Evolutionary conservation across 2,329 filamentous ascomycete species (phyloP).

Genomic region (Colletotrichum camelliae): DNA sequence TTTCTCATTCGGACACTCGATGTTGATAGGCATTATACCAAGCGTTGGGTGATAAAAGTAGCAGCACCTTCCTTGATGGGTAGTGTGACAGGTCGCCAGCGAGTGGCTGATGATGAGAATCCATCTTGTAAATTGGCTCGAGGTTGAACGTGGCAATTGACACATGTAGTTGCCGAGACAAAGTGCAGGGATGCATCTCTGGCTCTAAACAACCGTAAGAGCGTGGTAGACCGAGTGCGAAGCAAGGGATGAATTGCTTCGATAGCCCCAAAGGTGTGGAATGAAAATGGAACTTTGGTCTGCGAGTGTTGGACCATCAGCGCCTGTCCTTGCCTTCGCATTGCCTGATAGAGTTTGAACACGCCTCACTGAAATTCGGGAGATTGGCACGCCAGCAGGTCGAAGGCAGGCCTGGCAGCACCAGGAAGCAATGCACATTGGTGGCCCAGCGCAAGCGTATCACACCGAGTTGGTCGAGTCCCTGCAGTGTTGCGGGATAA

Average conservation of each 20-base stretch:
- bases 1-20: background rate
- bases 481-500: background rate
- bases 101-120: background rate
- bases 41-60: background rate
- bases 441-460: background rate
- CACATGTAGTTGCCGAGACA: background rate
- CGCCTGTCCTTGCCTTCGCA: background rate
- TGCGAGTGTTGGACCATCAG: background rate
- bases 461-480: background rate
- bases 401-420: background rate
- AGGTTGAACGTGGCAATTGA: background rate
- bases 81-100: slow-evolving; percentile 1
- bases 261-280: background rate
- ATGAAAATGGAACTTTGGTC: background rate
- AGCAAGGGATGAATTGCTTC: slow-evolving; percentile 10
- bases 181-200: background rate
- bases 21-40: slow-evolving; percentile 4
- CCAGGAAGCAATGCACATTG: background rate
- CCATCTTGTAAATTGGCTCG: background rate
- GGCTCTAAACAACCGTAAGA: background rate
- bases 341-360: background rate
- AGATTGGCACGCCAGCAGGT: background rate
- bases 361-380: background rate
- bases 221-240: background rate
- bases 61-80: background rate